Evolutionary conservation across 371 early-diverging fungal genomes (phyloP), one percentile per base, ranked within the genome.

Genomic region (Mortierella sp.): DNA sequence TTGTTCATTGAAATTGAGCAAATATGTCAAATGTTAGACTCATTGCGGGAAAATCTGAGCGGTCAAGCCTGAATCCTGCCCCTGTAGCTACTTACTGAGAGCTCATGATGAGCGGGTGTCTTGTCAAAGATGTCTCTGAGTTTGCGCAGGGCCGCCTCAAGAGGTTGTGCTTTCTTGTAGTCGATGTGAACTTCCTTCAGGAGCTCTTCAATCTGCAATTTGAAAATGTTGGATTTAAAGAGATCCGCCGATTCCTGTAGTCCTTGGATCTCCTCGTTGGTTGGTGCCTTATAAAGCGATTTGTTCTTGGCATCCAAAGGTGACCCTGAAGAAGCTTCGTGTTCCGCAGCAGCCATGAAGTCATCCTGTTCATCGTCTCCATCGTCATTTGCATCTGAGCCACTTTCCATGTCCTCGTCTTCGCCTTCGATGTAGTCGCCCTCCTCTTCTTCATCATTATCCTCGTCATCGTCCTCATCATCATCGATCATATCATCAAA

Each of bases 141-240:
- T 58, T 87, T 82, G 61, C 91, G 88, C 42, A 97, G 87, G 18
- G 89, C 88, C 16, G 84, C 87, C 65, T 95, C 93, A 56, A 96
- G 67, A n/a, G 86, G 80, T 52, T 85, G 88, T 27, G 86, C 83
- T 43, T 90, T 91, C 28, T 86, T 85, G 50, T 88, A 87, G 49
- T 89, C 83, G 24, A 93, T 69, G 13, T 76, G 57, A 21, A 91
- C 88, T 70, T 96, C 95, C 39, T 79, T 74, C 31, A 96, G 69
- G 47, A 97, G 80, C 72, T 96, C 96, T 55, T 95, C 95, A 57
- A 94, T 90, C 87, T 96, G 94, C 50, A 96, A 81, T 76, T 92
- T 93, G 83, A 96, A 95, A 49, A 97, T 85, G 78, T 96, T 96
- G 26, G 95, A 93, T 61, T 94, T 94, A 83, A 90, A 95, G 48